These are phyloP conservation scores for Cryptosporidium parvum DNA, from an alignment of 169 alveolate genomes.

Conservation along the genomic window DNA sequence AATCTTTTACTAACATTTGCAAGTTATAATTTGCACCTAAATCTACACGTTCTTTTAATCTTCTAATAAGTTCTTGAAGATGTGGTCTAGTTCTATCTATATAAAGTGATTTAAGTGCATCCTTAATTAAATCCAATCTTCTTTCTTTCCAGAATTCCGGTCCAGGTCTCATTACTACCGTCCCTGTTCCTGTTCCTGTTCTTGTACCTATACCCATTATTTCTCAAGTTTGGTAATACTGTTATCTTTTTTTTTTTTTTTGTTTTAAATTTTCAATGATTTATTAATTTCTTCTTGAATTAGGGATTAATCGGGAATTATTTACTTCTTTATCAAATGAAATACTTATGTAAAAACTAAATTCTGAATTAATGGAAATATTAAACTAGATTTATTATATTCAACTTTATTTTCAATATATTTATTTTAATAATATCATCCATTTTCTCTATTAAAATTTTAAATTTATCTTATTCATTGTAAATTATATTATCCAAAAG, in stretches of 20 bases:
- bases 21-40: neutral
- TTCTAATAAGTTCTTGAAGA: constrained; percentile 28
- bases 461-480: neutral
- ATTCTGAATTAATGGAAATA: neutral
- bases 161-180: neutral
- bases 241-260: neutral
- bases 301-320: neutral
- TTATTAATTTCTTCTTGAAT: neutral
- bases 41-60: constrained; percentile 4
- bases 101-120: constrained; percentile 35
- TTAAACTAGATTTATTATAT: neutral
- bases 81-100: constrained; percentile 24
- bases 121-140: constrained; percentile 16
- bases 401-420: neutral
- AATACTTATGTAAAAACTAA: neutral
- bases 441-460: neutral
- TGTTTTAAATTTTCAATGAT: neutral
- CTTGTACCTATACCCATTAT: too few species aligned
- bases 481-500: neutral
- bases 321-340: neutral
- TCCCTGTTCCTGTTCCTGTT: neutral
- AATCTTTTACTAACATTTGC: constrained; percentile 4
- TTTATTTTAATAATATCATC: neutral
- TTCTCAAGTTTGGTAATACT: neutral
- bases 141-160: neutral